phyloP scores from a whole-genome alignment of 352 stramenopile genomes.

The Elongisporangium undulatum region DNA sequence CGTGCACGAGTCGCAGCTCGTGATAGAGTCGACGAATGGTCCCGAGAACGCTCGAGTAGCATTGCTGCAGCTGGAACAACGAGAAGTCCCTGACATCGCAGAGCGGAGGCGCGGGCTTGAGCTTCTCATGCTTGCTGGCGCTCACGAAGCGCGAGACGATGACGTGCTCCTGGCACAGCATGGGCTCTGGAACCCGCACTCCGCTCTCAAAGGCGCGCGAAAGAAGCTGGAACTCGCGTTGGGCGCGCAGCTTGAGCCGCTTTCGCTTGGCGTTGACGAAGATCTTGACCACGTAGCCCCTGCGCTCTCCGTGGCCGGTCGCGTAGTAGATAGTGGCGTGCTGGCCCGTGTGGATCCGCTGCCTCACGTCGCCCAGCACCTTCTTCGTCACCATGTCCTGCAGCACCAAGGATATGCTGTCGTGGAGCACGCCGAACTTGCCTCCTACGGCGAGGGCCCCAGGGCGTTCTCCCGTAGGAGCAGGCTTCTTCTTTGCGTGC shows the following conservation, averaged over 20 bases:
- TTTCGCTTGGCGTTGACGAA: conserved; percentile 59
- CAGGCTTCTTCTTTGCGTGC: conserved; percentile 10
- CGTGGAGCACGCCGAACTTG: conserved; percentile 43
- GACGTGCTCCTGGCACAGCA: conserved; percentile 42
- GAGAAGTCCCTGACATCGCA: conserved; percentile 40
- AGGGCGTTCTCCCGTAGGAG: not conserved
- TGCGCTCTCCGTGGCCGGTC: conserved; percentile 18
- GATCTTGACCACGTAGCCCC: conserved; percentile 49
- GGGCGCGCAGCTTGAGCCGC: conserved; percentile 36
- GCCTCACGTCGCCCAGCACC: conserved; percentile 29
- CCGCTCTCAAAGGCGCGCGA: conserved; percentile 23
- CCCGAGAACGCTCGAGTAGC: conserved; percentile 37
- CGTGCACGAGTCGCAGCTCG: conserved; percentile 49
- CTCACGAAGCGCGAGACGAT: conserved; percentile 56
- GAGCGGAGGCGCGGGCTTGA: conserved; percentile 31
- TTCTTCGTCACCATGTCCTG: conserved; percentile 43
- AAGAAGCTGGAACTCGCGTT: conserved; percentile 44
- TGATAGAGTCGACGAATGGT: conserved; percentile 48
- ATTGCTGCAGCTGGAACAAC: conserved; percentile 27
- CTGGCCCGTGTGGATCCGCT: conserved; percentile 37
- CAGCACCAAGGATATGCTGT: conserved; percentile 38
- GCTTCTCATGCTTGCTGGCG: conserved; percentile 18
- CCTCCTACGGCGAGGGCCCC: conserved; percentile 16
- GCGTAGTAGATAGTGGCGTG: conserved; percentile 56
- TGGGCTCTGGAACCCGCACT: conserved; percentile 28